phyloP scores from a whole-genome alignment of 2,329 filamentous ascomycete genomes.

The Aaosphaeria arxii region DNA sequence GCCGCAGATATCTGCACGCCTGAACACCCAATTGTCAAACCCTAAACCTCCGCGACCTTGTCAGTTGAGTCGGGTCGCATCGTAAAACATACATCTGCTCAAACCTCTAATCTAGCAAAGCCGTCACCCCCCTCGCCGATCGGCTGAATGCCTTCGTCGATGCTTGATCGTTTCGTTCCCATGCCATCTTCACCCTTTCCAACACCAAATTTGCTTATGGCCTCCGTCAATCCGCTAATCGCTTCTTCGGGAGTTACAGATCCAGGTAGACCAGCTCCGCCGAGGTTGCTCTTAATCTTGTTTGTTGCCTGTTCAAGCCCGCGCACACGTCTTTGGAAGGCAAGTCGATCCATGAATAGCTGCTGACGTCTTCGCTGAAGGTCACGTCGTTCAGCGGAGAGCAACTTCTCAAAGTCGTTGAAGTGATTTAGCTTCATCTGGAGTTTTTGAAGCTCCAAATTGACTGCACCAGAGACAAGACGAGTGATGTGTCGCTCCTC shows the following conservation, averaged over 20 bases:
- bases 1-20: too few relatives aligned
- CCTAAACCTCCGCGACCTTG: too few relatives aligned
- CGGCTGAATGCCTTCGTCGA: constrained; percentile 24
- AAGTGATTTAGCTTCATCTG: constrained; percentile 96
- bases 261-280: constrained; percentile 30
- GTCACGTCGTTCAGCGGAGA: constrained; percentile 89
- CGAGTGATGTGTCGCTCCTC: constrained; percentile 97
- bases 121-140: constrained; percentile 31
- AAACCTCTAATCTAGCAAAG: constrained; percentile 34
- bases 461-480: constrained; percentile 86
- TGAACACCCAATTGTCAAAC: too few relatives aligned
- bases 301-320: constrained; percentile 77
- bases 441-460: constrained; percentile 91
- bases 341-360: constrained; percentile 85
- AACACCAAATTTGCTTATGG: constrained; percentile 31
- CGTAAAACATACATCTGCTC: neutral
- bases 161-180: constrained; percentile 26
- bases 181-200: constrained; percentile 36
- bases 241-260: constrained; percentile 30
- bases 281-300: constrained; percentile 34
- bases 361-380: constrained; percentile 89
- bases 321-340: constrained; percentile 82
- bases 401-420: constrained; percentile 87
- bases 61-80: too few relatives aligned
- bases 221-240: constrained; percentile 30